These are phyloP conservation scores for Coemansia sp. DNA, from an alignment of 192 early-diverging fungal species.

Conservation along the genomic window DNA sequence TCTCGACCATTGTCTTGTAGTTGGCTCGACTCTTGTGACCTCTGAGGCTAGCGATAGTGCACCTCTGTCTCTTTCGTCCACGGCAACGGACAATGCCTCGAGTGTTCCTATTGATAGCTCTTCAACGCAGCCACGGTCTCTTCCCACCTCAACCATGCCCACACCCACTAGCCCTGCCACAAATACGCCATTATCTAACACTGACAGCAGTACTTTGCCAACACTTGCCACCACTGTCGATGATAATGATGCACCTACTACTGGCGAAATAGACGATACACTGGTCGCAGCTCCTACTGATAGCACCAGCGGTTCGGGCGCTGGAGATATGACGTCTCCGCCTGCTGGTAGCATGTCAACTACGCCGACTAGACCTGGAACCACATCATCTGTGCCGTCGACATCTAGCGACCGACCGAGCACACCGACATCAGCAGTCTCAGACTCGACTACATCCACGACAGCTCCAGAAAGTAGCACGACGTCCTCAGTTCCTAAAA, in stretches of 20 bases:
- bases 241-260: background rate
- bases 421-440: background rate
- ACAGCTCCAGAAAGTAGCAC: background rate
- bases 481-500: background rate
- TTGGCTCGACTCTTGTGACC: background rate
- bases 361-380: background rate
- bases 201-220: background rate
- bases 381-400: slow-evolving; percentile 1
- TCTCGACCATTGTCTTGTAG: background rate
- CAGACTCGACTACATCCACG: background rate
- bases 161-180: background rate
- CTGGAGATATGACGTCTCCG: background rate
- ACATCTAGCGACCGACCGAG: background rate
- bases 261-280: background rate
- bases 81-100: background rate
- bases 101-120: background rate
- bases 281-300: background rate
- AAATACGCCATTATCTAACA: background rate
- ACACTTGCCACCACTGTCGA: background rate
- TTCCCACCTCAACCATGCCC: background rate
- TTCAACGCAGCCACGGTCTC: background rate
- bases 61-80: background rate
- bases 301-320: background rate
- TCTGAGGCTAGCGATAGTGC: slow-evolving; percentile 1
- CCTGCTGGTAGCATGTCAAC: background rate